Conservation (phyloP, 495 filamentous ascomycete genomes). For the Aspergillus indologenus region DNA sequence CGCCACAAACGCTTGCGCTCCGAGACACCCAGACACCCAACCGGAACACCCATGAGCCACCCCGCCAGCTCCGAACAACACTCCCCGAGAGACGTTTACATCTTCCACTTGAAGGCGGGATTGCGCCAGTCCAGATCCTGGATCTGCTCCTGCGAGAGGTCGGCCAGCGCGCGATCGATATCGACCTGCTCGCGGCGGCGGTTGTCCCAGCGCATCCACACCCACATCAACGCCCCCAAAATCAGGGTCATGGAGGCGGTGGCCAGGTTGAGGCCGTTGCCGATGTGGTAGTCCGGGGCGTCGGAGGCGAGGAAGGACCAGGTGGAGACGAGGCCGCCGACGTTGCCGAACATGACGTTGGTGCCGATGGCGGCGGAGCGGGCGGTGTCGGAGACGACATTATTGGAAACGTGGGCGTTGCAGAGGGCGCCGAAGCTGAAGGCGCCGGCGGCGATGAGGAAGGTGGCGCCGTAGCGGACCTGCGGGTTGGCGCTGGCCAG, state of each 20-base stretch:
- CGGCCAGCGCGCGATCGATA: constrained; percentile 53
- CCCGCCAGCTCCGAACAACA: too few relatives aligned
- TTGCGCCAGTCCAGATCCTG: constrained; percentile 72
- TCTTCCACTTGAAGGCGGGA: constrained; percentile 64
- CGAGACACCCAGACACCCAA: too few relatives aligned
- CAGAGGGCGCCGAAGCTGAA: constrained; percentile 58
- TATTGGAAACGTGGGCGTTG: constrained; percentile 65
- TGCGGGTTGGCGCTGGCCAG: constrained; percentile 50
- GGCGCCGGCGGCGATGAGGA: constrained; percentile 60
- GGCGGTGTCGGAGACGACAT: constrained; percentile 69
- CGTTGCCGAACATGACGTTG: constrained; percentile 68
- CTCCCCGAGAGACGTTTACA: constrained; percentile 37
- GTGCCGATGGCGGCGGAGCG: constrained; percentile 63
- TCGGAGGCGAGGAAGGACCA: constrained; percentile 67
- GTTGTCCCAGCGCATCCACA: constrained; percentile 67
- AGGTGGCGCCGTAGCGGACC: constrained; percentile 68
- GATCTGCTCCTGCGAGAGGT: constrained; percentile 52
- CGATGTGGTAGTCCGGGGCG: constrained; percentile 66
- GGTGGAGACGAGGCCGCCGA: constrained; percentile 68
- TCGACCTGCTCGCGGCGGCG: constrained; percentile 51
- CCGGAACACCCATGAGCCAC: too few relatives aligned
- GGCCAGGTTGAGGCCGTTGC: constrained; percentile 72
- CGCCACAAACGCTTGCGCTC: too few relatives aligned
- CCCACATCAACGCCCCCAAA: constrained; percentile 39
- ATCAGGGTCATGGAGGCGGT: constrained; percentile 52